Percentiles rank a stretch among this genome's conserved stretches.
These are phyloP conservation scores for Dichotomopilus funicola DNA, from an alignment of 2,329 filamentous ascomycete genomes.

Conservation along the genomic window DNA sequence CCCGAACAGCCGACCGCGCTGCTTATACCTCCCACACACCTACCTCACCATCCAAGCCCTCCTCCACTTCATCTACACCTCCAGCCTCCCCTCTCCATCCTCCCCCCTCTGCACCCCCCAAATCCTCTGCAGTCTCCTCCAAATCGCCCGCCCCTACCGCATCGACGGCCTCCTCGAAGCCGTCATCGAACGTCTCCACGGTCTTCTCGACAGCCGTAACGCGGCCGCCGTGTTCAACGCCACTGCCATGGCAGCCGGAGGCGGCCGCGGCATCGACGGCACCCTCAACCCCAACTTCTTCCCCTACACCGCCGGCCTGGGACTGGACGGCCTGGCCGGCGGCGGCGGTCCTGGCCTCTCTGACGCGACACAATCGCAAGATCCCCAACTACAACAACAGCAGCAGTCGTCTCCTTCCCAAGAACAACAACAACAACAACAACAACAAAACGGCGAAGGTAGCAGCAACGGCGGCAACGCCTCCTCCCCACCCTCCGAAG, in stretches of 20 bases:
- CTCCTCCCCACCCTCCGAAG: background rate
- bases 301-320: constrained; percentile 39
- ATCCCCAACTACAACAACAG: too few species aligned
- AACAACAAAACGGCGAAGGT: constrained; percentile 17
- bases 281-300: constrained; percentile 58
- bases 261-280: constrained; percentile 74
- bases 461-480: background rate
- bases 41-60: constrained; percentile 83
- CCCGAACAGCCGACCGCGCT: constrained; percentile 66
- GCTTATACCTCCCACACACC: constrained; percentile 89
- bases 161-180: constrained; percentile 89
- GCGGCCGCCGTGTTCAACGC: constrained; percentile 97
- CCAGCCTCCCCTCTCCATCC: constrained; percentile 68
- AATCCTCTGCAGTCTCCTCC: constrained; percentile 88
- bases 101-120: constrained; percentile 86
- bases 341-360: background rate
- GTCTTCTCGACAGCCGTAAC: constrained; percentile 84
- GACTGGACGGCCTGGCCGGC: constrained; percentile 33
- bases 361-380: too few species aligned
- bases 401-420: too few species aligned
- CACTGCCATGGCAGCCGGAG: constrained; percentile 93
- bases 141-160: constrained; percentile 87
- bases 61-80: constrained; percentile 90
- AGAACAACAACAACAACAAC: constrained; percentile 17
- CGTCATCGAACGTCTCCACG: constrained; percentile 83